Evolutionary conservation across 805 yeast genomes (phyloP), one percentile per base, ranked within the genome.

Genomic region (Komagataella pseudopastoris): DNA sequence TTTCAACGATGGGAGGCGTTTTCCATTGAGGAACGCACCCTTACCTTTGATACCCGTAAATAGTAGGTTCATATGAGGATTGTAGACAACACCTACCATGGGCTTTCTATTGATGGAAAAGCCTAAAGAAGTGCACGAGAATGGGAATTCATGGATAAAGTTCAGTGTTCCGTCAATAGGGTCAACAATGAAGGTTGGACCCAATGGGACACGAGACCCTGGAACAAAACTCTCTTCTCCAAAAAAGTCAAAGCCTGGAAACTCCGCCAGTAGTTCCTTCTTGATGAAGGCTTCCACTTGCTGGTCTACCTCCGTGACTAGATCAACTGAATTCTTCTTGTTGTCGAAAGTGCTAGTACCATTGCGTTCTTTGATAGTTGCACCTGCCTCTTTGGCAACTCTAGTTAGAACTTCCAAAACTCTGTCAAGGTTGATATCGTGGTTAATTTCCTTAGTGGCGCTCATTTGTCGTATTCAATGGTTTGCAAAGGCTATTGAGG

Each of bases 151-250:
- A 60, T 81, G 86, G 50, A 80, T 72, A 61, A 81, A 81, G 62
- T 81, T 77, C 4, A 84, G 79, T 1, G 86, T 81, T 10, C 85
- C 85, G 56, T 80, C 84, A 59, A 78, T 76, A 46, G 83, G 83
- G 58, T 80, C 85, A 17, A 81, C 81, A 51, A 81, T 73, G 58
- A 81, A 81, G 1, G 85, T 80, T 18, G 85, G 85, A 3, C 66
- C 75, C 45, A 71, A 70, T 1, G 75, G 65, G 14, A 81, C 64
- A 48, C 59, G 60, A 3, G 81, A 69, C 1, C 81, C 83, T 3
- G 72, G 71, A 10, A 73, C 65, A 54, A 69, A 80, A 20, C 79
- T 69, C 60, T 81, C 86, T 59, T 81, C 86, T 24, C 85, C 86
- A 59, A 81, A 69, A 61, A 80, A 81, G 55, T 68, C 66, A 59